Evolutionary conservation across 1,284 basidiomycete genomes (phyloP).

Genomic region (Caloboletus inedulis): DNA sequence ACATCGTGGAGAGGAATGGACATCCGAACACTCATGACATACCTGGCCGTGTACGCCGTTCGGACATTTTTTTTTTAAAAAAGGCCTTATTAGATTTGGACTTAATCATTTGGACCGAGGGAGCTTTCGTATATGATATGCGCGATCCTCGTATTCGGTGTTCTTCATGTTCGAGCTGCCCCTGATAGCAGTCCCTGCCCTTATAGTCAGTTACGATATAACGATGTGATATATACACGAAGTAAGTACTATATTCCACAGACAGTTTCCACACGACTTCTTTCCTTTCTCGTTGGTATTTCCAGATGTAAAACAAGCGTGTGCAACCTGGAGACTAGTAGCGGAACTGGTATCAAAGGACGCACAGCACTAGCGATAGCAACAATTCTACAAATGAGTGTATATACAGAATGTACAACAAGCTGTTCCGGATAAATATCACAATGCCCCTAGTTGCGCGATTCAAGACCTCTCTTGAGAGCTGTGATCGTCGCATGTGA

Average conservation of each 20-base stretch:
- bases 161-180: slow-evolving; percentile 7
- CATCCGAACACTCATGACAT: slow-evolving; percentile 20
- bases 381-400: slow-evolving; percentile 19
- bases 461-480: slow-evolving; percentile 55
- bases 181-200: slow-evolving; percentile 13
- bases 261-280: slow-evolving; percentile 1
- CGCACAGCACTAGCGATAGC: neutral
- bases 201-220: slow-evolving; percentile 27
- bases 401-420: slow-evolving; percentile 21
- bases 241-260: slow-evolving; percentile 23
- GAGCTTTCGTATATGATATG: slow-evolving; percentile 24
- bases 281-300: slow-evolving; percentile 4
- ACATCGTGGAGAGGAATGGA: slow-evolving; percentile 5
- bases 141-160: slow-evolving; percentile 16
- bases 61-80: slow-evolving; percentile 26
- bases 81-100: slow-evolving; percentile 28
- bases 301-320: neutral
- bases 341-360: neutral
- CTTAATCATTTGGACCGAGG: slow-evolving; percentile 21
- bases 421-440: slow-evolving; percentile 3
- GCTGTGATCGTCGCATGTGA: slow-evolving; percentile 36
- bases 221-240: slow-evolving; percentile 30
- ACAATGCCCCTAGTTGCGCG: slow-evolving; percentile 26
- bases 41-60: slow-evolving; percentile 20
- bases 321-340: neutral